Percentiles rank a stretch among this genome's conserved stretches.
phyloP scores from a whole-genome alignment of 2,329 filamentous ascomycete genomes.

The Fusarium subglutinans region DNA sequence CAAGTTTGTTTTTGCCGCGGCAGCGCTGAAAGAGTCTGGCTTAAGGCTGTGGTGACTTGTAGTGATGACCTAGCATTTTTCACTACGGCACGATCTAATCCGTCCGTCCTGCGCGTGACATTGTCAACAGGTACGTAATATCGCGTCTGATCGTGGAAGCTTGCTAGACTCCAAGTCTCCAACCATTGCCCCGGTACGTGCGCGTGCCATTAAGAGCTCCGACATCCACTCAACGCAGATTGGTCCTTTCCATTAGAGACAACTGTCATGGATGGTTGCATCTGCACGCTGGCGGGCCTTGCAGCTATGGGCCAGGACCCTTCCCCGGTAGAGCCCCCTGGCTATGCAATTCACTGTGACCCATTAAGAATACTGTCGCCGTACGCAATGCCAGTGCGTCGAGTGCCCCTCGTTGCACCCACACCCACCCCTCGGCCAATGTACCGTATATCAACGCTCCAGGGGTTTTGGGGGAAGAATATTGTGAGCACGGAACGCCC shows the following conservation, averaged over 20 bases:
- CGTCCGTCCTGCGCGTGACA: constrained; percentile 34
- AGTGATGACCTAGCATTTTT: not conserved
- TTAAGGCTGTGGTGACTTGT: not conserved
- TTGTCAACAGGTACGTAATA: constrained; percentile 34
- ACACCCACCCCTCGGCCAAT: constrained; percentile 32
- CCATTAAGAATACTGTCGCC: constrained; percentile 33
- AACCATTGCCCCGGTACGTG: constrained; percentile 40
- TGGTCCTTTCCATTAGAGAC: constrained; percentile 32
- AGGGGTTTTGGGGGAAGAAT: constrained; percentile 18
- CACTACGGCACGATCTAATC: constrained; percentile 27
- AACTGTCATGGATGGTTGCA: constrained; percentile 40
- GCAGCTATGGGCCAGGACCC: constrained; percentile 35
- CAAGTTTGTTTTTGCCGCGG: constrained; percentile 25
- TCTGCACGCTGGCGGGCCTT: constrained; percentile 40
- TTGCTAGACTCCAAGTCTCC: constrained; percentile 33
- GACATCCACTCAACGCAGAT: constrained; percentile 34
- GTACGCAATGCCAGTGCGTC: constrained; percentile 11
- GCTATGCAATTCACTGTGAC: constrained; percentile 34
- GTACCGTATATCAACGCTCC: constrained; percentile 40
- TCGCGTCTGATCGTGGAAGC: constrained; percentile 36
- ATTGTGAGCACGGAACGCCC: not conserved
- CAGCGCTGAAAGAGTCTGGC: constrained; percentile 33
- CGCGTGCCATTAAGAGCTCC: constrained; percentile 38
- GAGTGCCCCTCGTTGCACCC: constrained; percentile 25
- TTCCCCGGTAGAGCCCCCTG: constrained; percentile 37